A percentile compares a stretch with the other conserved stretches of the same genome.
Conservation (phyloP, 768 basidiomycete species). For the Lactarius deliciosus region DNA sequence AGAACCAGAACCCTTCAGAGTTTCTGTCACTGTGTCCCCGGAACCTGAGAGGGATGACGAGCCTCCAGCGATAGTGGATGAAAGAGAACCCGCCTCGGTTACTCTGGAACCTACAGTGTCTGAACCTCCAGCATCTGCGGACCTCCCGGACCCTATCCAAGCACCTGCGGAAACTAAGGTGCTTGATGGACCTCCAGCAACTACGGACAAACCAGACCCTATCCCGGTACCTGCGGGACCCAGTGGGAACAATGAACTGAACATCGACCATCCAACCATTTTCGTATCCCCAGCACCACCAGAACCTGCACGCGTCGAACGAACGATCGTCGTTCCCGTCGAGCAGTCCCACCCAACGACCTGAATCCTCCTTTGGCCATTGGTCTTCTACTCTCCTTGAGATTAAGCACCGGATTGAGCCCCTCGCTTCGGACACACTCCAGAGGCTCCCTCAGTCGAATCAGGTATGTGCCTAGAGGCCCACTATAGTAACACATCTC, state of each 20-base stretch:
- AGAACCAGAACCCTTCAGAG: neutral
- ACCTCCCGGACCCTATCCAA: neutral
- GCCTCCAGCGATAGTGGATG: neutral
- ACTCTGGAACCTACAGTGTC: neutral
- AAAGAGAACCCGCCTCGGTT: neutral
- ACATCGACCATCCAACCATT: neutral
- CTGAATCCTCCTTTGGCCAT: neutral
- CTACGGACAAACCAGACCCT: neutral
- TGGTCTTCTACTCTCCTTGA: conserved; percentile 9
- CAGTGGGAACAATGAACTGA: neutral
- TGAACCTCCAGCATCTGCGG: neutral
- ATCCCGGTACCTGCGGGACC: neutral
- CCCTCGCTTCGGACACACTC: neutral
- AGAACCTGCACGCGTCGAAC: neutral
- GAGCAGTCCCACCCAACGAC: neutral
- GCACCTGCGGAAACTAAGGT: neutral
- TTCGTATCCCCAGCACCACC: neutral
- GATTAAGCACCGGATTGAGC: conserved; percentile 14
- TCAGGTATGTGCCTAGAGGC: neutral
- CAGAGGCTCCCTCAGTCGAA: conserved; percentile 3
- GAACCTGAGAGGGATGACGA: neutral
- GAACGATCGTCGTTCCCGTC: neutral
- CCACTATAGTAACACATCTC: neutral
- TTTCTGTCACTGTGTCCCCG: neutral
- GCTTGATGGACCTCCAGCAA: neutral